These are phyloP conservation scores for Flaveria brownii DNA, from an alignment of 129 eudicot species.

Conservation along the genomic window DNA sequence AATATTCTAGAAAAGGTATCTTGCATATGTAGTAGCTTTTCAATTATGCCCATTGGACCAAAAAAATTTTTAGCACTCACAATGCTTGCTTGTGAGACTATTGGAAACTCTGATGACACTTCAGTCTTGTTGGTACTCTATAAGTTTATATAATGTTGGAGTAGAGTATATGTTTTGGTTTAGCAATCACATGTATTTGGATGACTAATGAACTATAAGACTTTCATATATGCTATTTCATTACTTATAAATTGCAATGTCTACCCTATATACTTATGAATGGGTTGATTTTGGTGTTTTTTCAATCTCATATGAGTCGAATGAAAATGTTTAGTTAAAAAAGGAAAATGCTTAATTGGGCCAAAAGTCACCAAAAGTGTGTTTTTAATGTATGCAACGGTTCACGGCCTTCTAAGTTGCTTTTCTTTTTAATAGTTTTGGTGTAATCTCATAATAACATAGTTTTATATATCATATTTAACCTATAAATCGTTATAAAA, in stretches of 20 bases:
- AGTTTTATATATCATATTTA: neutral
- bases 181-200: neutral
- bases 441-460: neutral
- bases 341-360: neutral
- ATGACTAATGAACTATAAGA: slow-evolving; percentile 11
- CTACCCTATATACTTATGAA: neutral
- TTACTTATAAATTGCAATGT: neutral
- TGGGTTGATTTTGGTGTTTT: neutral
- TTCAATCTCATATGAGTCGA: neutral
- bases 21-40: slow-evolving; percentile 7
- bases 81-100: slow-evolving; percentile 7
- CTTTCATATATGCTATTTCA: neutral
- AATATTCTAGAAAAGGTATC: neutral
- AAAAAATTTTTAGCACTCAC: neutral
- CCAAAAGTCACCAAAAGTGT: neutral
- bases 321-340: neutral
- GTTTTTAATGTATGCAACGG: neutral
- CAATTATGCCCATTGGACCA: neutral
- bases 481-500: neutral
- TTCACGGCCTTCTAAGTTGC: neutral
- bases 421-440: neutral
- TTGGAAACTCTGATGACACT: slow-evolving; percentile 2
- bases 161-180: neutral
- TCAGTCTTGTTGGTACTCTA: neutral
- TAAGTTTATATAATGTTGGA: neutral